Conservation (phyloP, 495 filamentous ascomycete species). For the Aspergillus leporis region DNA sequence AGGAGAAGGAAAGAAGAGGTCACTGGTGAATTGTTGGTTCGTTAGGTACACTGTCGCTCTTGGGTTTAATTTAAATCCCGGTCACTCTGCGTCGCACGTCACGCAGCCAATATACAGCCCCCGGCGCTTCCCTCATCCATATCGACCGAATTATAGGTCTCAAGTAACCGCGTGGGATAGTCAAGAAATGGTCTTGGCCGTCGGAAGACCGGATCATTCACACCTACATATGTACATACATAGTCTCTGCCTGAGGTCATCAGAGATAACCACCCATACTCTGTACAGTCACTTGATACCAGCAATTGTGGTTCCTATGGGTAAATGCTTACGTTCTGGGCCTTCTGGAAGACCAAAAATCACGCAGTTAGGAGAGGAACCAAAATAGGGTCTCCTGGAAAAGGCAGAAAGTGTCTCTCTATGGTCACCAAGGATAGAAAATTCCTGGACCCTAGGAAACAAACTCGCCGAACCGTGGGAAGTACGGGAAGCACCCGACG, state of each 20-base stretch:
- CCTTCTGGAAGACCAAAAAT: neutral
- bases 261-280: neutral
- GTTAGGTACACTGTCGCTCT: too few relatives aligned
- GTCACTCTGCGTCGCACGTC: neutral
- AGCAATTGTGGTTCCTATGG: neutral
- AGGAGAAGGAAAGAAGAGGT: neutral
- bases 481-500: neutral
- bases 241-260: neutral
- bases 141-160: neutral
- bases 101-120: neutral
- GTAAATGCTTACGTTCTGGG: neutral
- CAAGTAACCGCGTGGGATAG: conserved; percentile 9
- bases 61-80: neutral
- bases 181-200: conserved; percentile 3
- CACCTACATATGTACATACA: neutral
- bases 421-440: neutral
- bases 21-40: neutral
- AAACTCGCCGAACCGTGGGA: neutral
- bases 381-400: neutral
- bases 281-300: neutral
- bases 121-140: neutral
- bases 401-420: neutral
- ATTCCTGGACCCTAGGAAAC: neutral
- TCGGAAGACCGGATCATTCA: conserved; percentile 7
- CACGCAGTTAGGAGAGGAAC: neutral